phyloP scores from a whole-genome alignment of 805 yeast genomes.

The Lachancea mirantina region DNA sequence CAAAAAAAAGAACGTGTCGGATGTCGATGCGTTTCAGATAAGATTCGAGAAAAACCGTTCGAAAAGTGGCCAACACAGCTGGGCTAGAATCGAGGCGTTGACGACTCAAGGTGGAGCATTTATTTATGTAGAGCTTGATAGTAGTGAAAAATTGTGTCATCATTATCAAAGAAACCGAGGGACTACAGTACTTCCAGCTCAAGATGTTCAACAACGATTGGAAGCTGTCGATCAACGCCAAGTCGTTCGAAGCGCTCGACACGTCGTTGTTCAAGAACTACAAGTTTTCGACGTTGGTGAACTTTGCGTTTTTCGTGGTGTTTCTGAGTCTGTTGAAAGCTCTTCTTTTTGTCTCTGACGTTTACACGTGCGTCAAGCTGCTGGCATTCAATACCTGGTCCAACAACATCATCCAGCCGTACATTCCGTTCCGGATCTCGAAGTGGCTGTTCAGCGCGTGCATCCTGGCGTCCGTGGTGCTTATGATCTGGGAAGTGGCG shows the following conservation, averaged over 20 bases:
- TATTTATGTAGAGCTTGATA: too few species aligned
- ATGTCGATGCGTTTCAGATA: too few species aligned
- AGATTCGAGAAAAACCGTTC: too few species aligned
- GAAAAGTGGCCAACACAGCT: too few species aligned
- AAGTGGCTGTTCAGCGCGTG: slow-evolving; percentile 78
- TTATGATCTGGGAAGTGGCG: slow-evolving; percentile 49
- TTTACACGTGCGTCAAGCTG: slow-evolving; percentile 70
- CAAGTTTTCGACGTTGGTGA: slow-evolving; percentile 17
- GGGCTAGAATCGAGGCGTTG: too few species aligned
- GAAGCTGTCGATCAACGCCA: slow-evolving; percentile 22
- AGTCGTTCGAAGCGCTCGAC: slow-evolving; percentile 25
- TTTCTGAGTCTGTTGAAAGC: slow-evolving; percentile 41
- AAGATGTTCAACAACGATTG: slow-evolving; percentile 24
- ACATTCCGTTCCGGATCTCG: slow-evolving; percentile 42
- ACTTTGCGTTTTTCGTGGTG: slow-evolving; percentile 19
- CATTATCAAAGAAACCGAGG: too few species aligned
- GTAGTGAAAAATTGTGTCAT: too few species aligned
- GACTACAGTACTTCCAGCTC: too few species aligned
- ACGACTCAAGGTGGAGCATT: too few species aligned
- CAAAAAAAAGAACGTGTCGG: too few species aligned
- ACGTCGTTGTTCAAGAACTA: slow-evolving; percentile 17
- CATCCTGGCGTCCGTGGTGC: slow-evolving; percentile 59
- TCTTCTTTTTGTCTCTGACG: slow-evolving; percentile 57
- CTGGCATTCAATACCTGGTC: slow-evolving; percentile 70
- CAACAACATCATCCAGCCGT: slow-evolving; percentile 41